Percentiles rank a stretch among this genome's conserved stretches.
Conservation (phyloP, 176 grass and related monocot species). For the bread wheat (Triticum aestivum) region DNA sequence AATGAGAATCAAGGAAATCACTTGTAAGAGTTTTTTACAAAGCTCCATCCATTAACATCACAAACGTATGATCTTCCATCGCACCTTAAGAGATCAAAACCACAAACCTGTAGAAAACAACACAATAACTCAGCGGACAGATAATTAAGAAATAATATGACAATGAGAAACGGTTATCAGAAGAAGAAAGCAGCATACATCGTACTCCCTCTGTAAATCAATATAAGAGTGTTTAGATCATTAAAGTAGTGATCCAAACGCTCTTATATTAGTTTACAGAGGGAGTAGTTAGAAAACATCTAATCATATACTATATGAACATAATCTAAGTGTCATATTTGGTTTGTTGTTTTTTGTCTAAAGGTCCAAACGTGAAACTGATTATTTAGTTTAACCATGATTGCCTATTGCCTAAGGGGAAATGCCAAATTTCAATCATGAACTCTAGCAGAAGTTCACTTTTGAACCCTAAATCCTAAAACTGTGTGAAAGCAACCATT, state of each 20-base stretch:
- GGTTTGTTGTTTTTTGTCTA: neutral
- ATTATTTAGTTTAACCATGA: neutral
- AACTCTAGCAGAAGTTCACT: neutral
- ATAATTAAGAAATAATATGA: constrained; percentile 29
- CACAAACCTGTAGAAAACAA: constrained; percentile 76
- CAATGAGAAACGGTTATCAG: neutral
- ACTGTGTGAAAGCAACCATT: neutral
- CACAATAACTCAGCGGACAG: neutral
- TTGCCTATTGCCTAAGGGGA: neutral
- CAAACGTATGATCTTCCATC: constrained; percentile 96
- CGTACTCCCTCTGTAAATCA: neutral
- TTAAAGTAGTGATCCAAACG: too few relatives aligned
- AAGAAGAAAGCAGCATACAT: neutral
- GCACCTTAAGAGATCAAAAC: constrained; percentile 97
- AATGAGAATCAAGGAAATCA: constrained; percentile 39
- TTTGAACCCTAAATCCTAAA: neutral
- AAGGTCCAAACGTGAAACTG: neutral
- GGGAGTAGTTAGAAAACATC: neutral
- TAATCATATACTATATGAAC: neutral
- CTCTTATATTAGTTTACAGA: too few relatives aligned
- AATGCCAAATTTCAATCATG: neutral
- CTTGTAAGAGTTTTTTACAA: constrained; percentile 98
- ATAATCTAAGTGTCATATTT: neutral
- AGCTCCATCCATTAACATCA: constrained; percentile 99
- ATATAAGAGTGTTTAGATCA: too few relatives aligned